A percentile compares a stretch with the other conserved stretches of the same genome.
phyloP scores from a whole-genome alignment of 1,284 basidiomycete genomes.

The Moesziomyces antarcticus region DNA sequence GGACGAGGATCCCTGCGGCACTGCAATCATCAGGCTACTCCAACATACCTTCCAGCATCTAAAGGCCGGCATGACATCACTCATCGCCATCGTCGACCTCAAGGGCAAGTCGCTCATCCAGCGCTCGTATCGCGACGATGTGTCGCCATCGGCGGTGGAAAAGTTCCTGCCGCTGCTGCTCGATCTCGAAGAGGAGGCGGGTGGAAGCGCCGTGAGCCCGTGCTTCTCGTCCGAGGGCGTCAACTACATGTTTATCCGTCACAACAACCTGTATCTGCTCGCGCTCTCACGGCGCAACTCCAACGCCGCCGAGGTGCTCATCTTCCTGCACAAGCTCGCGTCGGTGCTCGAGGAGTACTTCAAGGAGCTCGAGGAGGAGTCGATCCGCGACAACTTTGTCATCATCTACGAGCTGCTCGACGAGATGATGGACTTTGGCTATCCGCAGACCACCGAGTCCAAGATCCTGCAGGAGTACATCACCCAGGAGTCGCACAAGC shows the following conservation, averaged over 20 bases:
- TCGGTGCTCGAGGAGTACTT: slow-evolving; percentile 91
- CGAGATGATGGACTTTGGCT: slow-evolving; percentile 99
- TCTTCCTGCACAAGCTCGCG: slow-evolving; percentile 91
- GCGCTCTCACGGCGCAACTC: slow-evolving; percentile 95
- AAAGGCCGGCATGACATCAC: slow-evolving; percentile 62
- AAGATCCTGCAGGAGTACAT: slow-evolving; percentile 99
- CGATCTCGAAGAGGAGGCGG: slow-evolving; percentile 95
- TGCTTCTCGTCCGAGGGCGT: slow-evolving; percentile 81
- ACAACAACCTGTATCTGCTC: slow-evolving; percentile 95
- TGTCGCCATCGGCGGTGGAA: slow-evolving; percentile 87
- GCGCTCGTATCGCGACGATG: slow-evolving; percentile 96
- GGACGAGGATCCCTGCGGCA: not conserved
- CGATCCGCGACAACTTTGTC: slow-evolving; percentile 97
- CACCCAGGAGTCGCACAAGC: slow-evolving; percentile 98
- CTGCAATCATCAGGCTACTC: not conserved
- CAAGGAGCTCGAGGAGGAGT: slow-evolving; percentile 99
- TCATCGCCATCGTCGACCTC: slow-evolving; percentile 93
- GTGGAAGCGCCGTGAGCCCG: slow-evolving; percentile 79
- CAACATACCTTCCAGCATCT: not conserved
- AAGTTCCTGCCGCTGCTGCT: slow-evolving; percentile 92
- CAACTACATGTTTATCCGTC: slow-evolving; percentile 98
- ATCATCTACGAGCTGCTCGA: slow-evolving; percentile 94
- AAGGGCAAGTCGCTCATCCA: slow-evolving; percentile 99
- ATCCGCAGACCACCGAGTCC: slow-evolving; percentile 98
- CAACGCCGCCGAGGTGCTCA: slow-evolving; percentile 94